phyloP scores from a whole-genome alignment of 257 asterid genomes.

The Verbascum thapsus region DNA sequence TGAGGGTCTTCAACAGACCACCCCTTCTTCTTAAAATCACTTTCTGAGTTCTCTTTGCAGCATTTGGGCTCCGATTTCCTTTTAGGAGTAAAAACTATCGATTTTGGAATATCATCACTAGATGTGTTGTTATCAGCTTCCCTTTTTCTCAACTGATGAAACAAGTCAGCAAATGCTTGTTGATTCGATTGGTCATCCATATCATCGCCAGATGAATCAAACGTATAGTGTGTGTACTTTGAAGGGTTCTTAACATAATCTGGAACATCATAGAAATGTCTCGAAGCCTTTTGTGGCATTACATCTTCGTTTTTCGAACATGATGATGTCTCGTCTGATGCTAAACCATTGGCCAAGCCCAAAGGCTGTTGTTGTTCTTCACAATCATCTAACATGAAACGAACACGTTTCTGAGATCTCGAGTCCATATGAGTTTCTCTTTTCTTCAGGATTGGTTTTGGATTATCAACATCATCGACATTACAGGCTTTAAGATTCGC shows the following conservation, averaged over 20 bases:
- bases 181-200: constrained; percentile 68
- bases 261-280: constrained; percentile 45
- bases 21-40: constrained; percentile 37
- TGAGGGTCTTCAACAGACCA: constrained; percentile 52
- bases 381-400: constrained; percentile 44
- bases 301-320: constrained; percentile 21
- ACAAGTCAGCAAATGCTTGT: constrained; percentile 57
- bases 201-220: constrained; percentile 54
- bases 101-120: constrained; percentile 37
- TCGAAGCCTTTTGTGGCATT: constrained; percentile 33
- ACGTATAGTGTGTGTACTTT: constrained; percentile 67
- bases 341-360: constrained; percentile 30
- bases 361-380: constrained; percentile 33
- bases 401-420: constrained; percentile 66
- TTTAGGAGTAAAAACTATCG: constrained; percentile 58
- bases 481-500: constrained; percentile 27
- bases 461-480: constrained; percentile 31
- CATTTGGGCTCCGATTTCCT: constrained; percentile 40
- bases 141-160: constrained; percentile 46
- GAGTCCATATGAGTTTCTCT: constrained; percentile 41
- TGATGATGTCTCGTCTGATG: constrained; percentile 27
- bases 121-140: constrained; percentile 31
- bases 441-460: constrained; percentile 67
- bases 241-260: constrained; percentile 82
- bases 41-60: constrained; percentile 31